Base-by-base conservation (phyloP, 352 stramenopile genomes). In the Phytopythium mirpurense region DNA sequence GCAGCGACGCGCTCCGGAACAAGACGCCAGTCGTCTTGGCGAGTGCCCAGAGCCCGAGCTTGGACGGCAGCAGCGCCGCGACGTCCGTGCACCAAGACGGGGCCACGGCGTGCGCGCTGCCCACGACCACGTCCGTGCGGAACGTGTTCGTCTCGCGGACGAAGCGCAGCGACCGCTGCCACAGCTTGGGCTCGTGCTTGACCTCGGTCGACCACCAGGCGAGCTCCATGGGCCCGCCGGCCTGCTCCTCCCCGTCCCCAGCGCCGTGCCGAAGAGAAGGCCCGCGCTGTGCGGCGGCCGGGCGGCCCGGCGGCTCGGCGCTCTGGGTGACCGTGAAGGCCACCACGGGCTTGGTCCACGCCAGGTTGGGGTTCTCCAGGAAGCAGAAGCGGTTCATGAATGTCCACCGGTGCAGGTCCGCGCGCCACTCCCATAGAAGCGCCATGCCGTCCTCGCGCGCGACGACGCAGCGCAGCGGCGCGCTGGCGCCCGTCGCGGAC, bases 361-460 rank as follows among this genome's bases (percentile, higher is more conserved):
- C 74, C n/a, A 93, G 63, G 49, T 91, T 93, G 5, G 78, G 72
- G 56, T 93, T 91, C 51, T 86, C 72, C 18, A 93, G 59, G 36
- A 93, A 90, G 57, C 76, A 86, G 47, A 93, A 80, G 32, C 70
- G 65, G 59, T 93, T 95, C 15, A 93, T 57, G 68, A 86, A 95
- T 11, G 76, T 83, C 85, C 83, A 95, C 49, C 83, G 74, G 49
- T 82, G 71, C 35, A 90, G 56, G 60, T 95, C 83, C 8, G 60
- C 65, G 37, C 83, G 72, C 85, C 85, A 95, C 46, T 95, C 83
- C 85, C 85, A 95, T 19, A 93, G 51, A 62, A 84, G 91, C 34
- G 73, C 80, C 67, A 86, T 76, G 24, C 85, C 85, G 53, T 95
- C 85, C 49, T 90, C 75, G 18, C 78, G 67, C 11, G 82, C 81